Conservation (phyloP, 257 asterid genomes). For the Solanum megistacrolobum region DNA sequence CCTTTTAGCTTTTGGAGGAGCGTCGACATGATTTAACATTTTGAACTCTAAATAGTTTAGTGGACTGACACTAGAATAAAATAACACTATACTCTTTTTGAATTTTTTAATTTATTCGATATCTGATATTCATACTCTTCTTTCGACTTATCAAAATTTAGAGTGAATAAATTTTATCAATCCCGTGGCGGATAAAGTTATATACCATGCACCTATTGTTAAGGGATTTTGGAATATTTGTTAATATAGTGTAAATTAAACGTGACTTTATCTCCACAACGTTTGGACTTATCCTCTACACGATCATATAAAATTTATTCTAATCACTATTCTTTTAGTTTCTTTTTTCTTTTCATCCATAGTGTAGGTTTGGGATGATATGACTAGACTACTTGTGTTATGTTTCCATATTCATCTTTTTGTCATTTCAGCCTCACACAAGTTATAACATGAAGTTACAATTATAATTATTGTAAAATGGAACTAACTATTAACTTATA, state of each 20-base stretch:
- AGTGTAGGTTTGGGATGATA: neutral
- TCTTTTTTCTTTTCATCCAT: neutral
- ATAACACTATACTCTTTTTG: neutral
- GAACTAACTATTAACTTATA: neutral
- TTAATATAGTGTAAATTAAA: neutral
- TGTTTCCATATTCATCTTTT: neutral
- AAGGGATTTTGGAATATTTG: neutral
- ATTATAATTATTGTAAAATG: neutral
- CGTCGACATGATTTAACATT: slow-evolving; percentile 38
- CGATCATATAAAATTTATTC: neutral
- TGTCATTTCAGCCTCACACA: neutral
- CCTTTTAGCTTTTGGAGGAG: slow-evolving; percentile 33
- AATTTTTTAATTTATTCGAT: neutral
- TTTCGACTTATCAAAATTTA: neutral
- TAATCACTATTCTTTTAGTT: neutral
- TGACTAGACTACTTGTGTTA: neutral
- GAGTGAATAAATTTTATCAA: no score
- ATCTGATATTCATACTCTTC: neutral
- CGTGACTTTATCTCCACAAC: neutral
- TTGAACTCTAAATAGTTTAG: slow-evolving; percentile 11
- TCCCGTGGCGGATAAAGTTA: neutral
- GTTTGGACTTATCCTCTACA: neutral
- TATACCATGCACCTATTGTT: neutral
- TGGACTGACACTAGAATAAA: slow-evolving; percentile 5
- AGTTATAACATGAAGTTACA: neutral